Base-by-base conservation (phyloP, 345 rosid species). In the Gossypium ekmanianum region DNA sequence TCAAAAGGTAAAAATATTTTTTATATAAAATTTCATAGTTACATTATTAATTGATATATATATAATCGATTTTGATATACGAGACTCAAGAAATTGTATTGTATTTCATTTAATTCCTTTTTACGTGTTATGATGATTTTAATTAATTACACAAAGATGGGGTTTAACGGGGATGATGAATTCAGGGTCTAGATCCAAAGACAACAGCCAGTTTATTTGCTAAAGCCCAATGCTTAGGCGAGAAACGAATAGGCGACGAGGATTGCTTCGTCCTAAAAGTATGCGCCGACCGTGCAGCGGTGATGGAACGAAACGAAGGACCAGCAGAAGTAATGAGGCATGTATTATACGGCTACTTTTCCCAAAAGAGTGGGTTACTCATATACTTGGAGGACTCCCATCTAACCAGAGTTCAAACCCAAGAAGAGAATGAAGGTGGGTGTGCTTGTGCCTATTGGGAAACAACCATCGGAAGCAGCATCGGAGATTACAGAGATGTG, bases 221-320 rank as follows among this genome's bases (percentile, higher is more conserved):
- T 0, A 89, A 90, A 75, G 93, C 97, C 41, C 94, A 90, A 76
- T 95, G 99, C 67, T 68, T 95, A 48, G 98, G 98, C 1, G 99
- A 95, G 84, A 85, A 89, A 67, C 79, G 82, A 63, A 90, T 95
- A 39, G 97, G 97, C 0, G 93, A 90, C 17, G 93, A 89, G 1
- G 96, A 95, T 34, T 92, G 99, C 76, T 95, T 95, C 77, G 96
- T 95, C 2, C 81, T 95, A 58, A 92, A 95, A 83, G 97, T 91
- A 56, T 83, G 87, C 2, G 99, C 99, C 16, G 98, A 93, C 45
- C 87, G 90, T 1, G 88, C 77, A 45, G 91, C 91, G 0, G 89
- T 95, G 68, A 71, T 89, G 64, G 99, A 90, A 72, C 82, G 99
- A 17, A 91, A 87, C 83, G 98, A 91, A 76, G 95, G 93, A 26